Percentiles rank a stretch among this genome's conserved stretches.
These are phyloP conservation scores for Anthracocystis panici-leucophaei DNA, from an alignment of 1,284 basidiomycete species.

Conservation along the genomic window DNA sequence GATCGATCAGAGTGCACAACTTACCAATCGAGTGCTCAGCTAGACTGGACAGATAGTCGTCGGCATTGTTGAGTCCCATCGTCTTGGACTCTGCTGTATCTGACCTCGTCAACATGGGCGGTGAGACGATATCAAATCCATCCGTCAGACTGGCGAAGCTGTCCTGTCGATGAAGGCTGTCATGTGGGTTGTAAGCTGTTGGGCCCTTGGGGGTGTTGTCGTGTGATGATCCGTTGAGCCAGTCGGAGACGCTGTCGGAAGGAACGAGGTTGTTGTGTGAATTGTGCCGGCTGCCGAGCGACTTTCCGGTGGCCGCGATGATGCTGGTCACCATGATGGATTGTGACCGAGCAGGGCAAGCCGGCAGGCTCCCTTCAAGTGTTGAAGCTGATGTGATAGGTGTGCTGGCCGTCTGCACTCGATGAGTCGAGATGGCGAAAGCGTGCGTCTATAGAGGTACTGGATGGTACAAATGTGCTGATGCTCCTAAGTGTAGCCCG, in stretches of 20 bases:
- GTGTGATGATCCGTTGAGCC: constrained; percentile 27
- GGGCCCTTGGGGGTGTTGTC: constrained; percentile 40
- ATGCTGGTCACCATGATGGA: constrained; percentile 39
- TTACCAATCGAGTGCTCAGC: constrained; percentile 41
- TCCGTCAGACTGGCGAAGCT: constrained; percentile 44
- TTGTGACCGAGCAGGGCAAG: constrained; percentile 17
- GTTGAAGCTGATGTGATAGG: background rate
- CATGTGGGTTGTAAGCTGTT: constrained; percentile 3
- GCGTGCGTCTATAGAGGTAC: background rate
- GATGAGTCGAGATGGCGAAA: background rate
- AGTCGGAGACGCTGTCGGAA: constrained; percentile 40
- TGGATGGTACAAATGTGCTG: background rate
- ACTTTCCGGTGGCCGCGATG: constrained; percentile 23
- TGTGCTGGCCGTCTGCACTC: background rate
- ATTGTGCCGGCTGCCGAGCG: constrained; percentile 51
- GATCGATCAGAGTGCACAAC: background rate
- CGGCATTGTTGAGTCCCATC: constrained; percentile 32
- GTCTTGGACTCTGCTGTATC: constrained; percentile 30
- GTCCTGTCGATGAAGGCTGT: constrained; percentile 19
- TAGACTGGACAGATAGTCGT: constrained; percentile 34
- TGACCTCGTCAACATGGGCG: constrained; percentile 25
- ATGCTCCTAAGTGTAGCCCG: background rate
- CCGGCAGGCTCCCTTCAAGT: constrained; percentile 11
- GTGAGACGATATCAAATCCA: constrained; percentile 48
- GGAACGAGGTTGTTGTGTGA: constrained; percentile 44